Percentiles rank a stretch among this genome's conserved stretches.
phyloP scores from a whole-genome alignment of 179 eudicot species.

The Patellifolia procumbens region DNA sequence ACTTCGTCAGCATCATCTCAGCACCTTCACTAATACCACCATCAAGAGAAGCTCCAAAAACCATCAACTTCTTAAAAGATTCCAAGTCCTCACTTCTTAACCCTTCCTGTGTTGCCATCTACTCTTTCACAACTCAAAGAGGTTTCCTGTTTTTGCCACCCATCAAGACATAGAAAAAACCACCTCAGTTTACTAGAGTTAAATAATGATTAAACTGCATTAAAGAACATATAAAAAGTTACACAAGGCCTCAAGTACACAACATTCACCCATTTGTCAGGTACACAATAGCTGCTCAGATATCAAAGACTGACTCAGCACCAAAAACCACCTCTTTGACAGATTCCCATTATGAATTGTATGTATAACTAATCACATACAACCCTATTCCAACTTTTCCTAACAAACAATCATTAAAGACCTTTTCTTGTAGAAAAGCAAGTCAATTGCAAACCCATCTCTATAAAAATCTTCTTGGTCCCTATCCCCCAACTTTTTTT shows the following conservation, averaged over 20 bases:
- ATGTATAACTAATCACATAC: not conserved
- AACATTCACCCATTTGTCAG: constrained; percentile 32
- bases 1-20: constrained; percentile 45
- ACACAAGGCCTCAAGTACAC: not conserved
- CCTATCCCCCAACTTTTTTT: not conserved
- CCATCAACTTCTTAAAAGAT: constrained; percentile 65
- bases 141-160: constrained; percentile 17
- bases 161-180: constrained; percentile 12
- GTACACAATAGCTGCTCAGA: constrained; percentile 14
- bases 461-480: not conserved
- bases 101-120: constrained; percentile 45
- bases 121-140: constrained; percentile 14
- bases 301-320: constrained; percentile 19
- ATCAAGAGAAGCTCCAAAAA: constrained; percentile 40
- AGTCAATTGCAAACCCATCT: not conserved
- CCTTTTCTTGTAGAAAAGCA: not conserved
- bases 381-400: not conserved
- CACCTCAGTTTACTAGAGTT: constrained; percentile 1
- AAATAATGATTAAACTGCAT: constrained; percentile 8
- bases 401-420: not conserved
- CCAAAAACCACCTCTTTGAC: not conserved
- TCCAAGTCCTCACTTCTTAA: constrained; percentile 53
- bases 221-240: not conserved
- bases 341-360: not conserved
- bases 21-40: constrained; percentile 31